A percentile compares a stretch with the other conserved stretches of the same genome.
Evolutionary conservation across 176 grass and related monocot genomes (phyloP).

Genomic region (Panicum miliaceum): DNA sequence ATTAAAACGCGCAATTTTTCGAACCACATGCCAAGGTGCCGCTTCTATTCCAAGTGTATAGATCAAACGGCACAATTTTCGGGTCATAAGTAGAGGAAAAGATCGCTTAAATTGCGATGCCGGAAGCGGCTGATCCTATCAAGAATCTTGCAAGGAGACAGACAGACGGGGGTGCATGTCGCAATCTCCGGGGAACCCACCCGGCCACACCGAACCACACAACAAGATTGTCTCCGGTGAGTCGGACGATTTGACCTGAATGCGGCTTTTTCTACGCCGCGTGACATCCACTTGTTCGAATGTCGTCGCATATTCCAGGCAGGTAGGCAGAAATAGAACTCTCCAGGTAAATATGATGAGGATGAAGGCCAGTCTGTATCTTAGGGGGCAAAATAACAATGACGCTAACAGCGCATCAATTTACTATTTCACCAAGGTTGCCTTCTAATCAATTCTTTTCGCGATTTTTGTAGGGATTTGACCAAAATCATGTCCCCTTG

Average conservation of each 20-base stretch:
- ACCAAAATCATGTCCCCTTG: neutral
- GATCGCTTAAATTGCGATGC: neutral
- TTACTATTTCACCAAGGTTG: neutral
- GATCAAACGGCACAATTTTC: neutral
- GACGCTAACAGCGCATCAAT: neutral
- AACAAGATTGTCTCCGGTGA: constrained; percentile 31
- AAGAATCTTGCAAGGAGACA: constrained; percentile 3
- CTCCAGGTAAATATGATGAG: neutral
- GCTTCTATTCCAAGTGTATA: neutral
- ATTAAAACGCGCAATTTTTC: neutral
- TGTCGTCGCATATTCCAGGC: constrained; percentile 30
- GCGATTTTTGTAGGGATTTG: neutral
- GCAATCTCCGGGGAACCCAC: constrained; percentile 21
- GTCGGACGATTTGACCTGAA: constrained; percentile 47
- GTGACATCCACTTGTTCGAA: constrained; percentile 19
- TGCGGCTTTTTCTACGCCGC: neutral
- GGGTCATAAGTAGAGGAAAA: neutral
- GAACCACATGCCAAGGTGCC: neutral
- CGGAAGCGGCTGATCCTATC: constrained; percentile 35
- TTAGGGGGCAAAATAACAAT: neutral
- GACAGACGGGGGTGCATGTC: neutral
- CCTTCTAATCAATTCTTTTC: neutral
- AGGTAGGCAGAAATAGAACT: neutral
- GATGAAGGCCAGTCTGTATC: neutral
- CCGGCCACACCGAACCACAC: neutral